A percentile compares a stretch with the other conserved stretches of the same genome.
Conservation (phyloP, 495 filamentous ascomycete species). For the Xylaria nigripes region DNA sequence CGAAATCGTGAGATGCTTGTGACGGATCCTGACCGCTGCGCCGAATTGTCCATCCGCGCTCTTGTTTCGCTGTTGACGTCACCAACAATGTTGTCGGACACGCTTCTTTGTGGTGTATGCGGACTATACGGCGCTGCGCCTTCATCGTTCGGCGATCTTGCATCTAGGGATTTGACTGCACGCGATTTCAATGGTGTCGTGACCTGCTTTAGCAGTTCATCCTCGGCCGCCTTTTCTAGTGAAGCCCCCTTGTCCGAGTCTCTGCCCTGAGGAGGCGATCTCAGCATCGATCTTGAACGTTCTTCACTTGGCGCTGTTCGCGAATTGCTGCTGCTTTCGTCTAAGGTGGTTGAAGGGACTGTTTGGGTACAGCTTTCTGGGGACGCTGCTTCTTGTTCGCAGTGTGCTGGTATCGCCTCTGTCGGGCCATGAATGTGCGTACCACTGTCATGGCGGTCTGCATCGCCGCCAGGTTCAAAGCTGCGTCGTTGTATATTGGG, state of each 20-base stretch:
- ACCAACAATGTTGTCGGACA: constrained; percentile 26
- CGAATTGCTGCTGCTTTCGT: constrained; percentile 9
- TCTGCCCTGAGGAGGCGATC: constrained; percentile 13
- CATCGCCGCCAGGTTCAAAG: constrained; percentile 16
- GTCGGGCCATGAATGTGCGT: constrained; percentile 39
- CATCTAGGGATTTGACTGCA: constrained; percentile 2
- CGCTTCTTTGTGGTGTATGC: constrained; percentile 18
- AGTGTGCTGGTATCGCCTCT: constrained; percentile 10
- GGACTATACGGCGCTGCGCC: not conserved
- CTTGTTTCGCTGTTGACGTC: constrained; percentile 11
- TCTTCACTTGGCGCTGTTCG: constrained; percentile 15
- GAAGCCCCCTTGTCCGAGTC: constrained; percentile 3
- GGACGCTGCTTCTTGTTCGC: not conserved
- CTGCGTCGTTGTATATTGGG: constrained; percentile 29
- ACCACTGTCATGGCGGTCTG: constrained; percentile 44
- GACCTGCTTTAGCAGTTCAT: constrained; percentile 15
- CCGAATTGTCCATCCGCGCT: constrained; percentile 26
- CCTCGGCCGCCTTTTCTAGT: constrained; percentile 2
- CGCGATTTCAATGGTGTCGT: constrained; percentile 2
- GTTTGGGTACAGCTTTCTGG: not conserved
- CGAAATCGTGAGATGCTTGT: constrained; percentile 45
- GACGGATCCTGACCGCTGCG: constrained; percentile 36
- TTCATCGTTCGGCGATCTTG: not conserved
- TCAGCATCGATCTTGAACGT: constrained; percentile 18
- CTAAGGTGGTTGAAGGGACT: not conserved